Evolutionary conservation across 2,329 filamentous ascomycete species (phyloP).

Genomic region (Fusarium sacchari): DNA sequence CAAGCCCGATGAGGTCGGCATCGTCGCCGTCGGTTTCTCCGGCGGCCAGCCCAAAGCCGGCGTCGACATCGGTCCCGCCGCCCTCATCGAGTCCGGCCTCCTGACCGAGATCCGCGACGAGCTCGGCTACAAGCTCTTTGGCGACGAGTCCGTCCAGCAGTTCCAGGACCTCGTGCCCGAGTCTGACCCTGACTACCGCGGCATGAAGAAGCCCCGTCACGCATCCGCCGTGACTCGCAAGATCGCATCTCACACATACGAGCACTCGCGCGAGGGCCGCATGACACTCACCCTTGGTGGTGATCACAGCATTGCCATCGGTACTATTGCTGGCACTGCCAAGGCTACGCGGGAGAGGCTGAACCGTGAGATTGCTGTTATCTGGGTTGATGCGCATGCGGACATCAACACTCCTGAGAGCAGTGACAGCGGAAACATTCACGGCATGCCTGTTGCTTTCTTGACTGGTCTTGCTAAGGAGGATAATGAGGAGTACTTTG

Average conservation of each 20-base stretch:
- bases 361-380: constrained; percentile 86
- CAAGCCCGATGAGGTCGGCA: constrained; percentile 81
- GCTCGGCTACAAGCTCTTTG: constrained; percentile 87
- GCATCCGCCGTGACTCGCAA: constrained; percentile 86
- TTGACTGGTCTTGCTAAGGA: constrained; percentile 85
- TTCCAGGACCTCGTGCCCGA: constrained; percentile 80
- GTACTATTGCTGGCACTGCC: constrained; percentile 87
- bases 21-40: constrained; percentile 96
- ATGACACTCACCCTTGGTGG: constrained; percentile 94
- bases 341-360: constrained; percentile 87
- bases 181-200: constrained; percentile 80
- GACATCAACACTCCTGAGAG: constrained; percentile 98
- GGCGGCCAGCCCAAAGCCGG: constrained; percentile 92
- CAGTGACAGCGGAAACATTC: constrained; percentile 90
- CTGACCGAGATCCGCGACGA: constrained; percentile 85
- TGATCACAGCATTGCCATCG: constrained; percentile 96
- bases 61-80: constrained; percentile 89
- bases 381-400: constrained; percentile 98
- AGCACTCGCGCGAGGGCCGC: constrained; percentile 82
- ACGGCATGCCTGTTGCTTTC: constrained; percentile 97
- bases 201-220: constrained; percentile 92
- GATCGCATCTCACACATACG: constrained; percentile 86
- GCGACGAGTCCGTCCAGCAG: constrained; percentile 82
- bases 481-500: constrained; percentile 82
- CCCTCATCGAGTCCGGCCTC: constrained; percentile 88